These are phyloP conservation scores for Coemansia sp. DNA, from an alignment of 192 early-diverging fungal species.

Conservation along the genomic window DNA sequence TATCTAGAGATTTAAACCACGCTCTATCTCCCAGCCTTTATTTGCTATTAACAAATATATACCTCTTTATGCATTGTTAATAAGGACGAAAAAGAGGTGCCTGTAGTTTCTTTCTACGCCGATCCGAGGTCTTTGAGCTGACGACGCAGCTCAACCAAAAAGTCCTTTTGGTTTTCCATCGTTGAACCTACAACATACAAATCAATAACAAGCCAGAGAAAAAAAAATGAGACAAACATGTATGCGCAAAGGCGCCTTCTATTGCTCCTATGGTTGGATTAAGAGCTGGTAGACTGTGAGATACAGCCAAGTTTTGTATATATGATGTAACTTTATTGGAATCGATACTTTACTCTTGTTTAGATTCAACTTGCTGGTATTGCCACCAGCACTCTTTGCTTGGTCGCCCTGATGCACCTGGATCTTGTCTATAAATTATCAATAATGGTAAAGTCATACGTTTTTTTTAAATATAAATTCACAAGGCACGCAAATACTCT, in stretches of 20 bases:
- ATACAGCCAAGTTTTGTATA: too few species aligned
- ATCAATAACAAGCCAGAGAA: too few species aligned
- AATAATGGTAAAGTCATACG: too few species aligned
- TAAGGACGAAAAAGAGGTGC: too few species aligned
- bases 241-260: too few species aligned
- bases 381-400: background rate
- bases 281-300: too few species aligned
- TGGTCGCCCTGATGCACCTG: background rate
- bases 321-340: too few species aligned
- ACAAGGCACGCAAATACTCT: background rate
- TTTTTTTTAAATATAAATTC: background rate
- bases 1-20: background rate
- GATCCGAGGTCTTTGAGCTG: constrained; percentile 19
- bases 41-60: background rate
- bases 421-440: background rate
- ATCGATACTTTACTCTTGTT: constrained; percentile 37
- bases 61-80: too few species aligned
- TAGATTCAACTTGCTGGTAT: constrained; percentile 20
- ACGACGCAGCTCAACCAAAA: constrained; percentile 42
- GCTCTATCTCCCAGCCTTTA: background rate
- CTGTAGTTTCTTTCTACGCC: too few species aligned
- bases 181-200: constrained; percentile 26
- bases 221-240: background rate
- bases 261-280: too few species aligned
- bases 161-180: constrained; percentile 48